phyloP scores from a whole-genome alignment of 2,329 filamentous ascomycete species.

The Paraphaeosphaeria sporulosa region DNA sequence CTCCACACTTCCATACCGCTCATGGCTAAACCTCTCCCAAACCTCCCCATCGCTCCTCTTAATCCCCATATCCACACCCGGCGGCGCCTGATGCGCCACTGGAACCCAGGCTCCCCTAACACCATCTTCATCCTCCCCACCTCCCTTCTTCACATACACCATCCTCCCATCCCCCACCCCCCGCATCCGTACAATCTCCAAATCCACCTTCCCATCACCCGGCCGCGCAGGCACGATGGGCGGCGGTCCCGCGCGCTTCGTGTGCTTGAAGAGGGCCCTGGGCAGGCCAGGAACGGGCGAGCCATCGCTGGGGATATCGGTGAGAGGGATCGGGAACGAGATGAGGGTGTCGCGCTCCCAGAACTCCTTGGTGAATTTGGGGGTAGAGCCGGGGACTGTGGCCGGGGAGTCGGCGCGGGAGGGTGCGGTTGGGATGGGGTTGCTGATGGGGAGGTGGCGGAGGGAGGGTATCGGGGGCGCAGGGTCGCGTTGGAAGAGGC shows the following conservation, averaged over 20 bases:
- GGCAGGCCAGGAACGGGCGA: constrained; percentile 11
- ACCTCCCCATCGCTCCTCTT: background rate
- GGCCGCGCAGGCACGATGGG: constrained; percentile 23
- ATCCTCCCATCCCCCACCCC: background rate
- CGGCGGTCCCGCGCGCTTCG: constrained; percentile 19
- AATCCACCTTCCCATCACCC: constrained; percentile 10
- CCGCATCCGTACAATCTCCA: background rate
- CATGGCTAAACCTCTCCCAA: background rate
- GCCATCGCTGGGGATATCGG: constrained; percentile 1
- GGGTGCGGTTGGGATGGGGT: constrained; percentile 16
- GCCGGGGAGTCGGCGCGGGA: too few species aligned
- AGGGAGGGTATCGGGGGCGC: background rate
- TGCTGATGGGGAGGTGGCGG: constrained; percentile 19
- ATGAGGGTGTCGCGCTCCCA: too few species aligned
- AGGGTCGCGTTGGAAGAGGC: background rate
- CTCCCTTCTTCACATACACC: too few species aligned
- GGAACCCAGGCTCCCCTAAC: too few species aligned
- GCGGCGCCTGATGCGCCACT: background rate
- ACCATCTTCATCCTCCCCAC: too few species aligned
- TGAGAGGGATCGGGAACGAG: too few species aligned
- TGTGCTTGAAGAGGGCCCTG: constrained; percentile 20
- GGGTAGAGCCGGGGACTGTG: too few species aligned
- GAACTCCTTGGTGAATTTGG: too few species aligned
- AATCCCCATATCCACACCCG: background rate
- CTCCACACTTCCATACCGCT: background rate